Conservation (phyloP, 2,329 filamentous ascomycete genomes). For the Lecanicillium sp. region DNA sequence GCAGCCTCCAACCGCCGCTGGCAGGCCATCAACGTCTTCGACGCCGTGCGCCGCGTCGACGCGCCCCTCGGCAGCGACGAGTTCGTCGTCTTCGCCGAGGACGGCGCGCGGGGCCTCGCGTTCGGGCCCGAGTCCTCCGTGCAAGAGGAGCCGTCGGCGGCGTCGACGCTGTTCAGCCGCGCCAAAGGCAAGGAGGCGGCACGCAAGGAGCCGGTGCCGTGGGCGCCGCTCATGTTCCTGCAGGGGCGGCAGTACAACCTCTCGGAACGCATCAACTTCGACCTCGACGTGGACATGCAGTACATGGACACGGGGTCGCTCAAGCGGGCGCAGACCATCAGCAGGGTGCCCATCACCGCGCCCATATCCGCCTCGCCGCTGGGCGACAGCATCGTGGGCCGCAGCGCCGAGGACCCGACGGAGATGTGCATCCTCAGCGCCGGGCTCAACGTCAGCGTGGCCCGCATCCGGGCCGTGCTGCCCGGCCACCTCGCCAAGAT, state of each 20-base stretch:
- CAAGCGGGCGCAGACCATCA: background rate
- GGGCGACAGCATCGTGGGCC: background rate
- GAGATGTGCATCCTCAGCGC: background rate
- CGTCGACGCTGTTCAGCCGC: background rate
- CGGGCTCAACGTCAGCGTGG: too few species aligned
- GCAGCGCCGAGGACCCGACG: background rate
- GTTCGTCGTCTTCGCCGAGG: background rate
- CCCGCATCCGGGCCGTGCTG: background rate
- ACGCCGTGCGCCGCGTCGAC: background rate
- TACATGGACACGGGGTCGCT: background rate
- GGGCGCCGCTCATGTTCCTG: background rate
- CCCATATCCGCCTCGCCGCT: background rate
- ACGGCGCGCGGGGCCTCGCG: background rate
- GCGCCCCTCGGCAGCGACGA: background rate
- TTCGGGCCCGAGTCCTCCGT: background rate
- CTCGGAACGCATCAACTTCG: background rate
- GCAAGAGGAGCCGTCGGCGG: background rate
- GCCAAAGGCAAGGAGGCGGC: background rate
- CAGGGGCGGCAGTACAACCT: background rate
- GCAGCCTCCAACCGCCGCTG: background rate
- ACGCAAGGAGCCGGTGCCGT: background rate
- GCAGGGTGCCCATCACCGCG: background rate
- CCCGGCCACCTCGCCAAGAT: background rate
- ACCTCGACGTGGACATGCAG: background rate
- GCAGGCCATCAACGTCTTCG: background rate